Base-by-base conservation (phyloP, 2,329 filamentous ascomycete genomes). In the Apiospora pterosperma region DNA sequence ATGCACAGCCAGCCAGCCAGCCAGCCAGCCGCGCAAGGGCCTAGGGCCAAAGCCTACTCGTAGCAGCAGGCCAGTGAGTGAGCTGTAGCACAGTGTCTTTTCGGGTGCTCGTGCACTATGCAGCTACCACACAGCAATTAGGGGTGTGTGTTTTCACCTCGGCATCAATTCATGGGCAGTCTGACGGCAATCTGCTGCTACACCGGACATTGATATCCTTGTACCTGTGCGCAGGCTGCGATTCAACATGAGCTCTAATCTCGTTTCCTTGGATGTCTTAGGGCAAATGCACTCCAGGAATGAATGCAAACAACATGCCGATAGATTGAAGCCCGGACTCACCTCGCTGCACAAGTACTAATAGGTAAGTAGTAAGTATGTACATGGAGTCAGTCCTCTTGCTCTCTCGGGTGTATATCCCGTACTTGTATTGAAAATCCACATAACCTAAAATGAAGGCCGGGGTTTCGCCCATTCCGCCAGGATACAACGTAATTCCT, bases 361-460 rank as follows among this genome's bases (percentile, higher is more conserved):
- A n/a, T n/a, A n/a, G n/a, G n/a, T n/a, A n/a, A n/a, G n/a, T n/a
- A n/a, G n/a, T n/a, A n/a, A n/a, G n/a, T 48, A 23, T 48, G 23
- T 31, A 25, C 25, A 19, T 52, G 44, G n/a, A n/a, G 44, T 52
- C 44, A 25, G 42, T 25, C 21, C 14, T 34, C 6, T 41, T n/a
- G 48, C 48, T n/a, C 48, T 55, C 48, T 55, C 48, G 48, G 31
- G 48, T 34, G 34, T 55, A 55, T 16, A 34, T 55, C 34, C 48
- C 48, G 48, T 11, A 34, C 28, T 55, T 19, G 48, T 55, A 34
- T 34, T 34, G 28, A 55, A 34, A 25, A 55, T 34, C 48, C 48
- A 55, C 48, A 55, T 55, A 55, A 55, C 48, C 48, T 55, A 55
- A 55, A 55, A 34, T 55, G 48, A 55, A 28, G 48, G 48, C 48